Conservation (phyloP, 176 grass and related monocot genomes). For the Alopecurus myosuroides region DNA sequence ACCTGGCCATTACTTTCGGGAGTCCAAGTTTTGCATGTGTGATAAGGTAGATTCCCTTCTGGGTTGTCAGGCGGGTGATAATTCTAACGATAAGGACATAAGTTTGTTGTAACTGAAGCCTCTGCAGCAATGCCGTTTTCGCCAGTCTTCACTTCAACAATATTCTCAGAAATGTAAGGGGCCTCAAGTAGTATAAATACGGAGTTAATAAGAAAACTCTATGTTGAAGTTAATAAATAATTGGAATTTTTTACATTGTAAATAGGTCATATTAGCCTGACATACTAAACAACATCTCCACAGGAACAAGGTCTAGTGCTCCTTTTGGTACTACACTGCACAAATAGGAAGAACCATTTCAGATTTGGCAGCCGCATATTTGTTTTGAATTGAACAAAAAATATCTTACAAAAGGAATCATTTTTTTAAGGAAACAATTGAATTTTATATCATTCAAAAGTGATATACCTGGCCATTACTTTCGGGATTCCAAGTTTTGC, state of each 20-base stretch:
- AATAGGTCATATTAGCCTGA: too few species aligned
- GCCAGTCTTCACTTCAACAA: slow-evolving; percentile 67
- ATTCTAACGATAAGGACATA: slow-evolving; percentile 72
- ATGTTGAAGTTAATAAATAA: too few species aligned
- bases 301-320: too few species aligned
- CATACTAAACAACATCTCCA: too few species aligned
- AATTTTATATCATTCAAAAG: slow-evolving; percentile 24
- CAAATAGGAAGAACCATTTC: too few species aligned
- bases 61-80: slow-evolving; percentile 72
- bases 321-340: too few species aligned
- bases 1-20: slow-evolving; percentile 75
- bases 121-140: slow-evolving; percentile 80
- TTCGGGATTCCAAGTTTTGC: slow-evolving; percentile 50
- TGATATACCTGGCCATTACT: slow-evolving; percentile 53
- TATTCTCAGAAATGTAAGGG: slow-evolving; percentile 65
- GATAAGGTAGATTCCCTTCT: slow-evolving; percentile 94
- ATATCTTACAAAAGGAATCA: background rate
- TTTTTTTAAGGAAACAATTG: background rate
- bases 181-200: slow-evolving; percentile 38
- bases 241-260: too few species aligned
- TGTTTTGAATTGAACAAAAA: too few species aligned
- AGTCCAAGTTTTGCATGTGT: slow-evolving; percentile 54
- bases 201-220: slow-evolving; percentile 1
- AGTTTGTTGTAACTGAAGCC: slow-evolving; percentile 54
- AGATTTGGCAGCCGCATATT: background rate